Evolutionary conservation across 2,329 filamentous ascomycete species (phyloP), one percentile per base, ranked within the genome.

Genomic region (Achaetomium macrosporum): DNA sequence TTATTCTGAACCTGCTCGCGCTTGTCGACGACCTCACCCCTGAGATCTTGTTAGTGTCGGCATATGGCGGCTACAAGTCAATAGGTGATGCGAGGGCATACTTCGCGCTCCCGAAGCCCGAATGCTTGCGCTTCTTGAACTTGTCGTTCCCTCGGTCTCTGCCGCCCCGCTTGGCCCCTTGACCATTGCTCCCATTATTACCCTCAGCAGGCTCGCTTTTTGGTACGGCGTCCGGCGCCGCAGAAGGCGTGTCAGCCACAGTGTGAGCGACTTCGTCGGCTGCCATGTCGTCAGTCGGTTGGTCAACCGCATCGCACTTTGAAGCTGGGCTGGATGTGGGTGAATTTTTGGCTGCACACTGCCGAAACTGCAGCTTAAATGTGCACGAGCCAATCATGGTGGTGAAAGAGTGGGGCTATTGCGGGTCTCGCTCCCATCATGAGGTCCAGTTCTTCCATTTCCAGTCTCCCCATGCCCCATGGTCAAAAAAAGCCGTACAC

Each of bases 1-100:
- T 74, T 69, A 40, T 76, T 72, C 25, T 76, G 71, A 56, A 74
- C 71, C 48, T 76, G 73, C 55, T 73, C 69, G 63, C 79, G 70
- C 64, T 76, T 79, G 65, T 79, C 76, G 43, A 52, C 49, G 7
- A 59, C 51, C 13, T 57, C 54, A 11, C 55, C 48, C 36, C 61
- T 62, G 50, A 12, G 12, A n/a, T 2, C 59, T 63, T 19, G 55
- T 60, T 54, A 59, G 57, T 49, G 59, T 63, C 57, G 60, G 59
- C 54, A 59, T 58, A 51, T 55, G 6, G 20, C 6, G 11, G 25
- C 19, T 8, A 30, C 16, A 43, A 52, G n/a, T 16, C 12, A 25
- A 12, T 36, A 9, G 36, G 16, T 8, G 15, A 40, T 2, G 19
- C 20, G 33, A 5, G 12, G 40, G 53, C 57, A 13, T 58, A 62